Evolutionary conservation across 164 flowering plant genomes (phyloP).

Genomic region (Stephania japonica): DNA sequence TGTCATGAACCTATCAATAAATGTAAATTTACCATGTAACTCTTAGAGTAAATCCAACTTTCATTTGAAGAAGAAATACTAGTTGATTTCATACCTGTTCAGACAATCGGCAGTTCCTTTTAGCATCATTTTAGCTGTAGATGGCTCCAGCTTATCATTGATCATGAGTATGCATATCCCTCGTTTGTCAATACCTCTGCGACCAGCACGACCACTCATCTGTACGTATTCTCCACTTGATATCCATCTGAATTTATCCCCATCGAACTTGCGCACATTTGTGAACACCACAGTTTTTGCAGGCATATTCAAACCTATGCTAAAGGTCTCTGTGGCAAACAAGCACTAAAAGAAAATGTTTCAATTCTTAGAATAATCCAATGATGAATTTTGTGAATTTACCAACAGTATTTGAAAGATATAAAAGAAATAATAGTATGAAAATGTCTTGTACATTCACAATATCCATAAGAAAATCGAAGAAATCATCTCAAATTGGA

Average conservation of each 20-base stretch:
- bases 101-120: conserved; percentile 95
- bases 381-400: not conserved
- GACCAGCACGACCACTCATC: conserved; percentile 99
- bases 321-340: conserved; percentile 99
- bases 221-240: conserved; percentile 99
- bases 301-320: conserved; percentile 99
- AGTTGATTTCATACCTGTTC: conserved; percentile 58
- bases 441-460: not conserved
- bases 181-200: conserved; percentile 93
- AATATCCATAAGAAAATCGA: not conserved
- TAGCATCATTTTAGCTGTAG: conserved; percentile 91
- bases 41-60: not conserved
- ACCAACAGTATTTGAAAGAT: not conserved
- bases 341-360: conserved; percentile 52
- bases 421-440: not conserved
- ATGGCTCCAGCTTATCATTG: conserved; percentile 96
- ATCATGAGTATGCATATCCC: conserved; percentile 98
- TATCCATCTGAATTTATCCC: conserved; percentile 97
- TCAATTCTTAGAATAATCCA: conserved; percentile 9
- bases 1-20: not conserved
- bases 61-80: not conserved
- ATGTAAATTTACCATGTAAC: not conserved
- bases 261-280: conserved; percentile 98
- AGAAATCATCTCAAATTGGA: not conserved
- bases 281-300: conserved; percentile 98